A percentile compares a stretch with the other conserved stretches of the same genome.
phyloP scores from a whole-genome alignment of 306 rosid genomes.

The Elaeagnus macrophylla region DNA sequence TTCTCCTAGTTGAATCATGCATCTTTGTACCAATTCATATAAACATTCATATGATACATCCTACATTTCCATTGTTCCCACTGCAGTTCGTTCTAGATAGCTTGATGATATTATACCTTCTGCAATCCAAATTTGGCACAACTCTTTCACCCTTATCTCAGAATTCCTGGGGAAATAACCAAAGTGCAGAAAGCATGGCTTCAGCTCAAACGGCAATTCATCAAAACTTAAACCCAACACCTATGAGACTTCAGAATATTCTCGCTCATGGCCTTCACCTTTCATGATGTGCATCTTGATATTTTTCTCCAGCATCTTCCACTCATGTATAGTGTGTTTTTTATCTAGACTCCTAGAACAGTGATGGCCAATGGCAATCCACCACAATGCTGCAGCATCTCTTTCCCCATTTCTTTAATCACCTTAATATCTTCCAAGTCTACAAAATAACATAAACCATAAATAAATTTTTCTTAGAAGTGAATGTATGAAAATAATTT shows the following conservation, averaged over 20 bases:
- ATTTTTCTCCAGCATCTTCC: conserved; percentile 24
- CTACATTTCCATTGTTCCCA: conserved; percentile 27
- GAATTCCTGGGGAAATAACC: too few relatives aligned
- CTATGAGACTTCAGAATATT: conserved; percentile 4
- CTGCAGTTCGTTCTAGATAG: too few relatives aligned
- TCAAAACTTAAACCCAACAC: conserved; percentile 38
- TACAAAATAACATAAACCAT: too few relatives aligned
- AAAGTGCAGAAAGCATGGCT: conserved; percentile 44
- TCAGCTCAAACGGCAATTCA: conserved; percentile 36
- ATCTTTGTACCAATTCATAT: conserved; percentile 27
- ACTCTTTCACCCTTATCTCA: too few relatives aligned
- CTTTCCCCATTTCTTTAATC: not conserved
- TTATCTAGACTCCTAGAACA: conserved; percentile 2
- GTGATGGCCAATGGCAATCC: conserved; percentile 11
- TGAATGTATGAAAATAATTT: too few relatives aligned
- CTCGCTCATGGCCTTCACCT: conserved; percentile 21
- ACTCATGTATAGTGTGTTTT: not conserved
- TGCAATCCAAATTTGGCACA: conserved; percentile 38
- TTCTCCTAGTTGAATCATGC: conserved; percentile 42
- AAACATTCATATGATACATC: conserved; percentile 33
- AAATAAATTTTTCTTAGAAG: too few relatives aligned
- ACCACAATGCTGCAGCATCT: not conserved
- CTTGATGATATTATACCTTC: conserved; percentile 4
- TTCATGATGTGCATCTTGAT: conserved; percentile 15
- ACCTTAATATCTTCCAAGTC: too few relatives aligned